phyloP scores from a whole-genome alignment of 805 yeast genomes.

The Candida khao-thaluensis region DNA sequence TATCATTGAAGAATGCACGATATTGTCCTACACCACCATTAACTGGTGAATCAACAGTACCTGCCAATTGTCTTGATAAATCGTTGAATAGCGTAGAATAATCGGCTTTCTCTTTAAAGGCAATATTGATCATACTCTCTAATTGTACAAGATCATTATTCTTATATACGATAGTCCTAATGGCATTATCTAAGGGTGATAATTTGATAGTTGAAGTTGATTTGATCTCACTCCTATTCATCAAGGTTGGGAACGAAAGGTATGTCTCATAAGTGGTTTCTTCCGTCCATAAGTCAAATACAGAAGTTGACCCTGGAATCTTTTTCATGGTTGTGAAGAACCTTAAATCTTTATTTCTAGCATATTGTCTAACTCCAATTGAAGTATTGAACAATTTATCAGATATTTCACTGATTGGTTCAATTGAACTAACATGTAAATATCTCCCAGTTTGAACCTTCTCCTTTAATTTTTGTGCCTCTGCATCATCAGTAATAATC shows the following conservation, averaged over 20 bases:
- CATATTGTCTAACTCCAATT: conserved; percentile 68
- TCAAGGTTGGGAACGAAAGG: conserved; percentile 80
- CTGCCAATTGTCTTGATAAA: conserved; percentile 68
- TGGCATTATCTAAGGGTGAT: conserved; percentile 85
- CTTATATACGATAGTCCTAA: conserved; percentile 62
- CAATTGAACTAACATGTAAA: conserved; percentile 69
- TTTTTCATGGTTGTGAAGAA: conserved; percentile 68
- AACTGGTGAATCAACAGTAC: conserved; percentile 89
- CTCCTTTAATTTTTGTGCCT: conserved; percentile 50
- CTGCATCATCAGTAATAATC: conserved; percentile 58
- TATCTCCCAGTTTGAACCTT: conserved; percentile 67
- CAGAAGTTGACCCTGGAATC: conserved; percentile 69
- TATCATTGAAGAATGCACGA: conserved; percentile 58
- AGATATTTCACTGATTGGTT: conserved; percentile 58
- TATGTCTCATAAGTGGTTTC: conserved; percentile 76
- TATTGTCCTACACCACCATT: conserved; percentile 91
- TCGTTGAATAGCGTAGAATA: conserved; percentile 54
- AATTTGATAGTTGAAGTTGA: conserved; percentile 48
- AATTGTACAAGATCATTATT: conserved; percentile 69
- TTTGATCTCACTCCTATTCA: conserved; percentile 77
- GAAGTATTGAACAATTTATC: conserved; percentile 47
- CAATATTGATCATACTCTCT: conserved; percentile 57
- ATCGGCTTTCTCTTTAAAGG: conserved; percentile 51
- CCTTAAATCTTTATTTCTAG: conserved; percentile 70
- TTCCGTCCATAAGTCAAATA: conserved; percentile 83